Conservation (phyloP, 116 monocot genomes). For the Thalassia testudinum region DNA sequence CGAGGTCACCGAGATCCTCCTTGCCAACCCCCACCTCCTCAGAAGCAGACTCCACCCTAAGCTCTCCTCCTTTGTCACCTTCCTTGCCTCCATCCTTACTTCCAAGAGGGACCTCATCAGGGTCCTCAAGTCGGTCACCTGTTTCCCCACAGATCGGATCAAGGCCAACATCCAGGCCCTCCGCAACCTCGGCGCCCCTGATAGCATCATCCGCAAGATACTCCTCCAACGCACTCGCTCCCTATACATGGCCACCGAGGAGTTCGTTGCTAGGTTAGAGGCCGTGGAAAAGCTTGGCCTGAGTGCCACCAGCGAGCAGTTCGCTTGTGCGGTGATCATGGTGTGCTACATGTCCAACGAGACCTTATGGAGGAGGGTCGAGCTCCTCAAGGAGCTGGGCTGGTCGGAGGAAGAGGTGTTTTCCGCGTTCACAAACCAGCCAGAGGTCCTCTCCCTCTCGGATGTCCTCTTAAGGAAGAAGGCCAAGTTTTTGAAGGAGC, state of each 20-base stretch:
- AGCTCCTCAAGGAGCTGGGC: neutral
- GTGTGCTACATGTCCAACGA: neutral
- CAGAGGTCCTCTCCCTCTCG: neutral
- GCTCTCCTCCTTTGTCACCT: slow-evolving; percentile 7
- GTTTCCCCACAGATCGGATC: neutral
- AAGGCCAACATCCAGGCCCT: neutral
- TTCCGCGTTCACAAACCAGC: neutral
- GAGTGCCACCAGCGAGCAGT: neutral
- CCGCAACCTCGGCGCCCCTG: neutral
- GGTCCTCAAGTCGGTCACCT: neutral
- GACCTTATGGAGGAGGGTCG: neutral
- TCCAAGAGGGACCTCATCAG: slow-evolving; percentile 1
- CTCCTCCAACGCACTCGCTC: neutral
- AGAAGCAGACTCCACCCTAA: slow-evolving; percentile 7
- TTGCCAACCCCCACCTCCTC: too few relatives aligned
- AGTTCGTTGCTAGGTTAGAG: neutral
- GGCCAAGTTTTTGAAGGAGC: slow-evolving; percentile 2
- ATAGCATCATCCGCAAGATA: neutral
- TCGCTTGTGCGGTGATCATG: neutral
- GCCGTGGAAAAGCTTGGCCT: neutral
- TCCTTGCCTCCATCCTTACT: neutral
- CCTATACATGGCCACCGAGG: neutral
- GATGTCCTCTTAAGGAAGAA: neutral
- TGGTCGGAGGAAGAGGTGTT: slow-evolving; percentile 5
- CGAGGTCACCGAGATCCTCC: slow-evolving; percentile 17